Evolutionary conservation across 1,139 yeast species (phyloP).

Genomic region (Pichia sp.): DNA sequence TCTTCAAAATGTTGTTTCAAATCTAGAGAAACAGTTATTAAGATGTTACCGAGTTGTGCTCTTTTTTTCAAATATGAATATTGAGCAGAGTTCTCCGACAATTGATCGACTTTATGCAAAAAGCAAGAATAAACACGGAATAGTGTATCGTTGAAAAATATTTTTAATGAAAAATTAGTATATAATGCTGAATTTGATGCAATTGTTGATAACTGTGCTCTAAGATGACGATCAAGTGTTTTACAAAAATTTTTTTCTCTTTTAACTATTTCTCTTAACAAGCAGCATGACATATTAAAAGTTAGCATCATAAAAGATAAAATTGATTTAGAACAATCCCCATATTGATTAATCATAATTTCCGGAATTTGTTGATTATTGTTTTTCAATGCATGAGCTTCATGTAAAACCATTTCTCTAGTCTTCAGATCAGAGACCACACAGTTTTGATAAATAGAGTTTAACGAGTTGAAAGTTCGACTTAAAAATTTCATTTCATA

Average conservation of each 20-base stretch:
- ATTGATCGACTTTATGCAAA: not conserved
- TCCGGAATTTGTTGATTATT: constrained; percentile 2
- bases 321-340: constrained; percentile 5
- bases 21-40: not conserved
- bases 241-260: constrained; percentile 6
- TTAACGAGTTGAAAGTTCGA: not conserved
- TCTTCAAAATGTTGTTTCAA: not conserved
- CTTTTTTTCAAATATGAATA: not conserved
- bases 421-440: constrained; percentile 5
- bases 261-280: constrained; percentile 1
- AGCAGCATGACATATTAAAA: not conserved
- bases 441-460: constrained; percentile 2
- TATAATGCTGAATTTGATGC: not conserved
- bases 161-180: constrained; percentile 4
- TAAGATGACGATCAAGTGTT: constrained; percentile 4
- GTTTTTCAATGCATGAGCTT: not conserved
- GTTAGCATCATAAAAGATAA: constrained; percentile 4
- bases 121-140: constrained; percentile 1
- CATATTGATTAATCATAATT: constrained; percentile 6
- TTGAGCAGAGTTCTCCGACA: not conserved
- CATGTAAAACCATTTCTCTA: constrained; percentile 3
- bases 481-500: constrained; percentile 4
- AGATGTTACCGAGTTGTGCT: not conserved
- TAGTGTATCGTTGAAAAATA: constrained; percentile 6
- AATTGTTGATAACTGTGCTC: not conserved